Evolutionary conservation across 202 grass and related monocot species (phyloP).

Genomic region (Sporobolus alterniflorus): DNA sequence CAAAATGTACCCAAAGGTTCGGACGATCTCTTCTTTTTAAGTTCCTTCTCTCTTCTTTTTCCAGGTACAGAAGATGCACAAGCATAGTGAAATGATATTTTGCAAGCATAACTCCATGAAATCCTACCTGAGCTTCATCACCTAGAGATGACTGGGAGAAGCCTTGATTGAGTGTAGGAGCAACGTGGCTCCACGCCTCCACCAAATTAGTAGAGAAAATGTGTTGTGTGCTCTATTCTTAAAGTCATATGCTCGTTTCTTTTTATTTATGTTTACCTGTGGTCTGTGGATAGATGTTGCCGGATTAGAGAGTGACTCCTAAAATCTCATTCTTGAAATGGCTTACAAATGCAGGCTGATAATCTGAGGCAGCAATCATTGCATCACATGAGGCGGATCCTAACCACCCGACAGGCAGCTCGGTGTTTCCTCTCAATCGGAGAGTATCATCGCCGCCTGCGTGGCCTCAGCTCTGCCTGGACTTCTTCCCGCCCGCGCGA

Average conservation of each 20-base stretch:
- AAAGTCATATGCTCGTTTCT: not conserved
- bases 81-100: constrained; percentile 27
- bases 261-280: not conserved
- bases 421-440: constrained; percentile 83
- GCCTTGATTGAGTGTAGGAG: constrained; percentile 24
- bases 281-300: constrained; percentile 7
- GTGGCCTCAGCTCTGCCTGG: constrained; percentile 89
- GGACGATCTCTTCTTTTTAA: constrained; percentile 17
- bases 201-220: constrained; percentile 7
- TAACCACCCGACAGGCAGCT: constrained; percentile 74
- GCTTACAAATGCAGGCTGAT: constrained; percentile 60
- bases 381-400: constrained; percentile 66
- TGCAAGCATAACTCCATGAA: constrained; percentile 39
- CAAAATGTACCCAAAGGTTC: constrained; percentile 11
- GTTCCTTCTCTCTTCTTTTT: constrained; percentile 11
- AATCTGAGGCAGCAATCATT: constrained; percentile 82
- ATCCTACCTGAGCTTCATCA: constrained; percentile 35
- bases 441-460: constrained; percentile 80
- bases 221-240: not conserved
- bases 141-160: constrained; percentile 21
- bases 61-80: constrained; percentile 30
- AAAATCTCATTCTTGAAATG: not conserved
- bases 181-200: constrained; percentile 15
- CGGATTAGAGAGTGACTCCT: not conserved
- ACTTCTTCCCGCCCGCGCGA: constrained; percentile 63